These are phyloP conservation scores for Nitzschia inconspicua DNA, from an alignment of 108 stramenopile species.

Conservation along the genomic window DNA sequence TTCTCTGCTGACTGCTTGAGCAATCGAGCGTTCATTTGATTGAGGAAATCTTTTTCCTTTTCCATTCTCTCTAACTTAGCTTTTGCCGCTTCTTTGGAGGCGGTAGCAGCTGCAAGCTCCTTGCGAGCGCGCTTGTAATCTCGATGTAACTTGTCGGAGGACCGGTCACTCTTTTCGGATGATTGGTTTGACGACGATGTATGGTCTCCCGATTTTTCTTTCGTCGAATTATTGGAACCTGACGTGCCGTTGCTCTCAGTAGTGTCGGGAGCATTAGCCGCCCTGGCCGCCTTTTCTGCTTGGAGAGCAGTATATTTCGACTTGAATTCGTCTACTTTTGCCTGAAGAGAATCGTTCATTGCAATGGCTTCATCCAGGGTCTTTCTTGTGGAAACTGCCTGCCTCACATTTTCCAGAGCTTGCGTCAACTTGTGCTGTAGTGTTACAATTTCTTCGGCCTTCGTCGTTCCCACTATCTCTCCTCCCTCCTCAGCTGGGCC, in stretches of 20 bases:
- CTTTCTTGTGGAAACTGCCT: constrained; percentile 53
- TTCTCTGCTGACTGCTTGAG: constrained; percentile 78
- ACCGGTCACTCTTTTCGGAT: constrained; percentile 29
- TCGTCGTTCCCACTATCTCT: constrained; percentile 10
- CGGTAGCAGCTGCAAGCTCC: constrained; percentile 60
- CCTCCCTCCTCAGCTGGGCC: constrained; percentile 1
- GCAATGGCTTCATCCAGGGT: constrained; percentile 63
- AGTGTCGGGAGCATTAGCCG: not conserved
- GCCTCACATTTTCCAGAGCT: constrained; percentile 77
- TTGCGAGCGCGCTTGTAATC: constrained; percentile 64
- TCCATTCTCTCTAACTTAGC: constrained; percentile 74
- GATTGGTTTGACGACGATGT: not conserved
- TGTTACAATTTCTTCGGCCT: constrained; percentile 59
- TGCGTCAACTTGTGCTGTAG: constrained; percentile 82
- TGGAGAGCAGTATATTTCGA: constrained; percentile 63
- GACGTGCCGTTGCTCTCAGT: not conserved
- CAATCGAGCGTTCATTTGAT: constrained; percentile 67
- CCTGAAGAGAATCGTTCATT: constrained; percentile 70
- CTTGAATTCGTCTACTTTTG: constrained; percentile 68
- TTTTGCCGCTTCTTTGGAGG: constrained; percentile 71
- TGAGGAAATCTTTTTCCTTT: constrained; percentile 65
- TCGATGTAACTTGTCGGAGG: constrained; percentile 58
- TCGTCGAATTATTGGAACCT: constrained; percentile 14
- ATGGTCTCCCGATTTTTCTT: not conserved
- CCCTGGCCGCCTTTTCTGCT: constrained; percentile 27